Conservation (phyloP, 2,329 filamentous ascomycete genomes). For the Neonectria punicea region DNA sequence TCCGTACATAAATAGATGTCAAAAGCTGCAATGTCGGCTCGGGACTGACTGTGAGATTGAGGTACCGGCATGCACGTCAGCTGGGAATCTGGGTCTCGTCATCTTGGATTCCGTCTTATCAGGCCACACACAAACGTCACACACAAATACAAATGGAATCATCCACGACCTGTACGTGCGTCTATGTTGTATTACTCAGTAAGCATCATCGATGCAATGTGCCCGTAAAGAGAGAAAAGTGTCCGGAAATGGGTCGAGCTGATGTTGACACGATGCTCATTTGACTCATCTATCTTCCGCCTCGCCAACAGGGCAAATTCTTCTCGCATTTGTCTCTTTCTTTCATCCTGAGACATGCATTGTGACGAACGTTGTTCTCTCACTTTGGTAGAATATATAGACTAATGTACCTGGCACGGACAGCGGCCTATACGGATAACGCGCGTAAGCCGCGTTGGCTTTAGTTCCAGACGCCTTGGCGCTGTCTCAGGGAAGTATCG, state of each 20-base stretch:
- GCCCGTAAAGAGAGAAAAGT: neutral
- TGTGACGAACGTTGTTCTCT: no score
- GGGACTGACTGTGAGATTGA: conserved; percentile 19
- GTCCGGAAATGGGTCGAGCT: neutral
- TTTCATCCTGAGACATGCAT: neutral
- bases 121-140: neutral
- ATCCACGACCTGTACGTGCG: neutral
- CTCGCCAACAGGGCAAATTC: neutral
- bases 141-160: neutral
- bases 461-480: neutral
- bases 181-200: no score
- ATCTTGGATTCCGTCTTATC: neutral
- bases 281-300: neutral
- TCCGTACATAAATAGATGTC: neutral
- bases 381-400: no score
- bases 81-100: neutral
- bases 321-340: neutral
- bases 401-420: neutral
- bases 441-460: neutral
- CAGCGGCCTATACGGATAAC: neutral
- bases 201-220: no score
- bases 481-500: neutral
- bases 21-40: neutral
- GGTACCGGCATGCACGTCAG: conserved; percentile 17
- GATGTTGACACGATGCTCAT: neutral